Percentiles rank a stretch among this genome's conserved stretches.
phyloP scores from a whole-genome alignment of 2,329 filamentous ascomycete species.

The Apiospora marii region DNA sequence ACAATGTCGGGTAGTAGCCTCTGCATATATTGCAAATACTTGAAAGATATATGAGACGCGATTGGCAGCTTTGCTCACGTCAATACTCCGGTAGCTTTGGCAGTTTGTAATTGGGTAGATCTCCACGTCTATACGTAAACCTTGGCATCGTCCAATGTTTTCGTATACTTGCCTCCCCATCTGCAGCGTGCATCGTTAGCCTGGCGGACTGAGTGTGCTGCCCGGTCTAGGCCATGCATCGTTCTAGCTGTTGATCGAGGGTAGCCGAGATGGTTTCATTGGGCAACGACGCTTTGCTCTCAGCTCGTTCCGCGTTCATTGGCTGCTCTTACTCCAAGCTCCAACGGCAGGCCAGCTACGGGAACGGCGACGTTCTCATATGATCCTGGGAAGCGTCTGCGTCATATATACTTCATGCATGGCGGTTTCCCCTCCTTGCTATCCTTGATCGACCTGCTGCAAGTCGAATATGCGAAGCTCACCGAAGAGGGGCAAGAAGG shows the following conservation, averaged over 20 bases:
- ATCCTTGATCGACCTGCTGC: background rate
- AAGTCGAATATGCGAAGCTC: background rate
- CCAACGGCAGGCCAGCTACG: background rate
- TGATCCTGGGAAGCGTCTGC: background rate
- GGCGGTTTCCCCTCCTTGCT: background rate
- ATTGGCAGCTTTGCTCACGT: background rate
- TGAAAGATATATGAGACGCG: background rate
- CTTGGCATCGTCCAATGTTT: constrained; percentile 16
- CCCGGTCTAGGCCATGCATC: background rate
- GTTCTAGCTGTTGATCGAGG: constrained; percentile 1
- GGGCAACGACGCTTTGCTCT: background rate
- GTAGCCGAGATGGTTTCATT: background rate
- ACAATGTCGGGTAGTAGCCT: background rate
- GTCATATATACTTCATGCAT: constrained; percentile 17
- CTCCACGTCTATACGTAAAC: background rate
- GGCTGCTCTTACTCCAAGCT: background rate
- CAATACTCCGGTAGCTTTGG: background rate
- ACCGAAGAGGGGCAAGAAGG: background rate
- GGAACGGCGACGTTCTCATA: background rate
- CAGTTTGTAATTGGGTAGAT: background rate
- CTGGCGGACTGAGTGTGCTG: background rate
- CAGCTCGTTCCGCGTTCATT: background rate
- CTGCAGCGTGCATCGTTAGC: background rate
- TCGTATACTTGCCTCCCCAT: background rate
- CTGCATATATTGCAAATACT: background rate